Evolutionary conservation across 1,284 basidiomycete species (phyloP).

Genomic region (Leccinum ambiguum): DNA sequence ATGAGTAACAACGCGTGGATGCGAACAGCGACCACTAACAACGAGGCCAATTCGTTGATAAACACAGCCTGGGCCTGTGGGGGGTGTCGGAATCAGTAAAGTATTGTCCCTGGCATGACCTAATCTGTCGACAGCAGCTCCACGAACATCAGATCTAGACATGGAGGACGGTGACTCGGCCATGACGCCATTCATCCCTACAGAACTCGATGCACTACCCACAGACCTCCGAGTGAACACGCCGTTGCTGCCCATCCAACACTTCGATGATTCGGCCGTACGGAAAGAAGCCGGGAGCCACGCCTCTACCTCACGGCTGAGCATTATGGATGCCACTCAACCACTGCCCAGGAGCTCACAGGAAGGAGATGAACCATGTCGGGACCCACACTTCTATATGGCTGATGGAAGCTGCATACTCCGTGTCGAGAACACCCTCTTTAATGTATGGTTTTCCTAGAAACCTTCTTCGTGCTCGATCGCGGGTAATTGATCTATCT

Average conservation of each 20-base stretch:
- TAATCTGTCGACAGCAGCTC: conserved; percentile 7
- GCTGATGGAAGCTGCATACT: conserved; percentile 62
- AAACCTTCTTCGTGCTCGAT: not conserved
- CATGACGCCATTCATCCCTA: conserved; percentile 27
- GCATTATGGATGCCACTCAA: conserved; percentile 4
- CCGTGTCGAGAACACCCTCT: conserved; percentile 57
- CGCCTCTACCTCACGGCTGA: conserved; percentile 10
- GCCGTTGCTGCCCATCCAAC: not conserved
- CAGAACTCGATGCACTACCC: conserved; percentile 18
- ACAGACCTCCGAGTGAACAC: conserved; percentile 3
- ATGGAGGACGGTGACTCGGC: conserved; percentile 18
- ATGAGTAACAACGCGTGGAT: not conserved
- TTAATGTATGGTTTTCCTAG: conserved; percentile 49
- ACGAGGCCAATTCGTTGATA: not conserved
- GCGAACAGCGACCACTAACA: not conserved
- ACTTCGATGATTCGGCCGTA: conserved; percentile 7
- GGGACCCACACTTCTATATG: conserved; percentile 45
- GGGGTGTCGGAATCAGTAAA: not conserved
- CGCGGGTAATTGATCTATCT: conserved; percentile 4
- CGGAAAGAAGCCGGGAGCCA: conserved; percentile 12
- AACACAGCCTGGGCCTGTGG: not conserved
- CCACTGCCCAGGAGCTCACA: conserved; percentile 5
- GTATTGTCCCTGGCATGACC: conserved; percentile 9
- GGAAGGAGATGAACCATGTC: conserved; percentile 19
- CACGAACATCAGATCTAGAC: not conserved